These are phyloP conservation scores for Zoysia matrella DNA, from an alignment of 202 grass and related monocot species.

Conservation along the genomic window DNA sequence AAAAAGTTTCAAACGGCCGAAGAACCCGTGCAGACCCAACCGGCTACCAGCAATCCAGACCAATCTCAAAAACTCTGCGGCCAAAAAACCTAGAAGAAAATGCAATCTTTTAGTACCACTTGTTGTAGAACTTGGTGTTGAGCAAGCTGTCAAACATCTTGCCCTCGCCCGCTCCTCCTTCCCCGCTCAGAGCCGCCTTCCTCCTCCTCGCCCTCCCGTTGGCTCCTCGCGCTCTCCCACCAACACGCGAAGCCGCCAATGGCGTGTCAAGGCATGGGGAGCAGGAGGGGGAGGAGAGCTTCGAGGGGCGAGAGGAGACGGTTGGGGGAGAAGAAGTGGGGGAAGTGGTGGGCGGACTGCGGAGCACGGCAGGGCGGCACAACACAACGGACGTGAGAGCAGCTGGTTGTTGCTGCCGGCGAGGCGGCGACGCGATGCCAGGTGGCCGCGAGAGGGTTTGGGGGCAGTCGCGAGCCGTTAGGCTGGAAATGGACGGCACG, in stretches of 20 bases:
- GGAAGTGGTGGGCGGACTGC: slow-evolving; percentile 47
- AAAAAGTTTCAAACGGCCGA: slow-evolving; percentile 5
- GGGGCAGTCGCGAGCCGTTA: neutral
- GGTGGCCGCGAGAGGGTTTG: slow-evolving; percentile 31
- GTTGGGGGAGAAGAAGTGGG: slow-evolving; percentile 3
- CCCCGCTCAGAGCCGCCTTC: slow-evolving; percentile 7
- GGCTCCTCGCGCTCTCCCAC: neutral
- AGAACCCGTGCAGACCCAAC: slow-evolving; percentile 1
- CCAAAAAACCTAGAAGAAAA: neutral
- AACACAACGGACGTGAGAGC: slow-evolving; percentile 29
- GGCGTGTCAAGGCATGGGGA: slow-evolving; percentile 47
- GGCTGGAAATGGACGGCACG: neutral
- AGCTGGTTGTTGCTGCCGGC: slow-evolving; percentile 35
- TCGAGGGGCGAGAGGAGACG: neutral
- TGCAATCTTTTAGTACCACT: slow-evolving; percentile 50
- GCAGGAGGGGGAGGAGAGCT: slow-evolving; percentile 22
- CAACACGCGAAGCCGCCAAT: slow-evolving; percentile 29
- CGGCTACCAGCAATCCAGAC: neutral
- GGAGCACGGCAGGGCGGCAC: neutral
- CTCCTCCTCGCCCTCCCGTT: neutral
- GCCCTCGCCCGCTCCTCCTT: neutral
- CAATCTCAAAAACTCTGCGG: neutral
- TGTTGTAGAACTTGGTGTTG: slow-evolving; percentile 84
- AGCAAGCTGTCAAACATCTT: slow-evolving; percentile 82
- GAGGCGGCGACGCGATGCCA: slow-evolving; percentile 13